Percentiles rank a stretch among this genome's conserved stretches.
Evolutionary conservation across 441 rosid genomes (phyloP).

Genomic region (Adansonia grandidieri): DNA sequence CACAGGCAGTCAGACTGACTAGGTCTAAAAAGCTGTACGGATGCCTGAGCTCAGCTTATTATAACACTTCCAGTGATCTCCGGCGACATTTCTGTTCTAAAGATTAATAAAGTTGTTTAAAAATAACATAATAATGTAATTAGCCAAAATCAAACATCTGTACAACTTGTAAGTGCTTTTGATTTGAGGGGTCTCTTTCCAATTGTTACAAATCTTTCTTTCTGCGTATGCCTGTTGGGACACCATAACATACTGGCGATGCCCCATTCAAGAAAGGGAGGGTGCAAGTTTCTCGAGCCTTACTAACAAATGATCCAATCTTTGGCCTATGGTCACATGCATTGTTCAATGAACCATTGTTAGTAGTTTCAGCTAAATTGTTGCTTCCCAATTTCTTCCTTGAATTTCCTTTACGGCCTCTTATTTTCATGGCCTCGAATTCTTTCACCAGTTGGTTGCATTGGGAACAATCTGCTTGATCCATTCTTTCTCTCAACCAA

Average conservation of each 20-base stretch:
- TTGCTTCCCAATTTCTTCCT: slow-evolving; percentile 50
- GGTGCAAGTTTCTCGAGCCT: slow-evolving; percentile 77
- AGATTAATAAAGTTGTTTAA: neutral
- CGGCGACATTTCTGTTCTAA: neutral
- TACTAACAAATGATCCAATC: slow-evolving; percentile 78
- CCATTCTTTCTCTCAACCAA: slow-evolving; percentile 76
- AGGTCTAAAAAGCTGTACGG: no score
- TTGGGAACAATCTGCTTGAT: slow-evolving; percentile 42
- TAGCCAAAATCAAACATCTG: neutral
- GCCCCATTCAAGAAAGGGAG: slow-evolving; percentile 88
- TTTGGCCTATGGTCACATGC: slow-evolving; percentile 58
- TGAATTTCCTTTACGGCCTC: slow-evolving; percentile 43
- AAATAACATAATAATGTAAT: neutral
- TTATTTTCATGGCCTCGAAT: slow-evolving; percentile 58
- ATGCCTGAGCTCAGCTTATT: neutral
- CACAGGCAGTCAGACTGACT: neutral
- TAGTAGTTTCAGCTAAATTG: slow-evolving; percentile 38
- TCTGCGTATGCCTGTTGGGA: slow-evolving; percentile 78
- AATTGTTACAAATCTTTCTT: slow-evolving; percentile 47
- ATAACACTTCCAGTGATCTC: neutral
- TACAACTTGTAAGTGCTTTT: neutral
- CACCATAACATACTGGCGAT: slow-evolving; percentile 92
- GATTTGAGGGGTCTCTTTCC: neutral
- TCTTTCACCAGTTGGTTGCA: slow-evolving; percentile 61
- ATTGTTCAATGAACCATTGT: slow-evolving; percentile 26